Percentiles rank a stretch among this genome's conserved stretches.
Conservation (phyloP, 1,284 basidiomycete species). For the Wolfiporia cocos region DNA sequence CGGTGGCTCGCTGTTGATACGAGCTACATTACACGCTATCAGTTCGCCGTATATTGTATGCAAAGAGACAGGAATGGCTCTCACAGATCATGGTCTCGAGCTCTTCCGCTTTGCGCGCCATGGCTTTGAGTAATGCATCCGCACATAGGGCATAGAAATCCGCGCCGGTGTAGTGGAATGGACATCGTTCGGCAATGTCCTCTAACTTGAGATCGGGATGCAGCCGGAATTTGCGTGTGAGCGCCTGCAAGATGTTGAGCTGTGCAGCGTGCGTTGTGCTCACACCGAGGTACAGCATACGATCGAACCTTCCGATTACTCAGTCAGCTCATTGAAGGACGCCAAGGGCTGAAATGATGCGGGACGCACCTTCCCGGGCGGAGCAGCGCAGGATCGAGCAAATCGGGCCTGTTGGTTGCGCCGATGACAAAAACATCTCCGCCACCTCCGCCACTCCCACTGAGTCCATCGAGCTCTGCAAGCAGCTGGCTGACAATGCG, state of each 20-base stretch:
- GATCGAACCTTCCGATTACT: constrained; percentile 72
- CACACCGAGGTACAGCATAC: constrained; percentile 95
- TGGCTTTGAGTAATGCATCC: constrained; percentile 94
- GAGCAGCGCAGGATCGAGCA: constrained; percentile 89
- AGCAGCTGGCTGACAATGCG: constrained; percentile 95
- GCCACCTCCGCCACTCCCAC: constrained; percentile 48
- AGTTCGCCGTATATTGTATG: constrained; percentile 1
- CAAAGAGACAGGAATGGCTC: constrained; percentile 10
- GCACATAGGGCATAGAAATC: constrained; percentile 98
- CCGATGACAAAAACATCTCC: constrained; percentile 93
- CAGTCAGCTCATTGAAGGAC: background rate
- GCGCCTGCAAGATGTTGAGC: constrained; percentile 81
- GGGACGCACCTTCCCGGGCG: constrained; percentile 77
- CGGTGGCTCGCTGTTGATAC: constrained; percentile 39
- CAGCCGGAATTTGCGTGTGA: constrained; percentile 91
- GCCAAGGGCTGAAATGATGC: too few species aligned
- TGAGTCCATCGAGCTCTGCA: constrained; percentile 94
- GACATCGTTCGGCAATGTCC: constrained; percentile 70
- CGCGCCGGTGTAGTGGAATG: constrained; percentile 94
- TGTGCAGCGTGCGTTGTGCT: constrained; percentile 86
- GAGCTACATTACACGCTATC: constrained; percentile 34
- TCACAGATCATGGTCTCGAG: constrained; percentile 71
- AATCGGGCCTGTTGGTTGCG: constrained; percentile 95
- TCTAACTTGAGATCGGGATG: constrained; percentile 65
- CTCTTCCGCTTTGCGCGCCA: constrained; percentile 82